phyloP scores from a whole-genome alignment of 1,139 yeast species.

The Candida tunisiensis region DNA sequence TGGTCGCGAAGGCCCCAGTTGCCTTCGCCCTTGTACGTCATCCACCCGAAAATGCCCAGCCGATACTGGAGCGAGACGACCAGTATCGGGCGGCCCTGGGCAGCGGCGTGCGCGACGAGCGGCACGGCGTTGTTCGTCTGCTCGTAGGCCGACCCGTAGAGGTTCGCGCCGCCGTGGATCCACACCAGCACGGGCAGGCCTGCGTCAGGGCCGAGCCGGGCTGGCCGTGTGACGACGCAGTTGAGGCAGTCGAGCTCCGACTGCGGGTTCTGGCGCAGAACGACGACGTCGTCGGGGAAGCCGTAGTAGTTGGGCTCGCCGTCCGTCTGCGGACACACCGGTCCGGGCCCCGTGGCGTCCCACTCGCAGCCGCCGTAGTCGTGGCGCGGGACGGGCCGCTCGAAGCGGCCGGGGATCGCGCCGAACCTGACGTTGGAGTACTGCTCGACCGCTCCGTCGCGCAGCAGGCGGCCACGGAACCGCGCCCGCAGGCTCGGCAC shows the following conservation, averaged over 20 bases:
- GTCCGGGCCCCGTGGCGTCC: too few relatives aligned
- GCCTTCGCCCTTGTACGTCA: constrained; percentile 15
- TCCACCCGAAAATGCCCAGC: constrained; percentile 24
- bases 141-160: constrained; percentile 17
- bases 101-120: constrained; percentile 4
- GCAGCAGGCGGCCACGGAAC: too few relatives aligned
- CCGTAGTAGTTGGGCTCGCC: too few relatives aligned
- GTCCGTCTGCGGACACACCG: too few relatives aligned
- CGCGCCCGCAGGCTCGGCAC: too few relatives aligned
- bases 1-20: constrained; percentile 28
- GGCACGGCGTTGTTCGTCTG: constrained; percentile 10
- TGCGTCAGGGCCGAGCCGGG: background rate
- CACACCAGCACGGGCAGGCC: constrained; percentile 14
- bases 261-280: too few relatives aligned
- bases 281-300: too few relatives aligned
- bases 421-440: too few relatives aligned
- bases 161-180: constrained; percentile 17
- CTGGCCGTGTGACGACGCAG: background rate
- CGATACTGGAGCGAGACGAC: constrained; percentile 25
- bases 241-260: background rate
- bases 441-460: too few relatives aligned
- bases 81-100: constrained; percentile 13
- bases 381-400: too few relatives aligned
- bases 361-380: too few relatives aligned
- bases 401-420: too few relatives aligned